A percentile compares a stretch with the other conserved stretches of the same genome.
These are phyloP conservation scores for Alternaria triticina DNA, from an alignment of 2,329 filamentous ascomycete genomes.

Conservation along the genomic window DNA sequence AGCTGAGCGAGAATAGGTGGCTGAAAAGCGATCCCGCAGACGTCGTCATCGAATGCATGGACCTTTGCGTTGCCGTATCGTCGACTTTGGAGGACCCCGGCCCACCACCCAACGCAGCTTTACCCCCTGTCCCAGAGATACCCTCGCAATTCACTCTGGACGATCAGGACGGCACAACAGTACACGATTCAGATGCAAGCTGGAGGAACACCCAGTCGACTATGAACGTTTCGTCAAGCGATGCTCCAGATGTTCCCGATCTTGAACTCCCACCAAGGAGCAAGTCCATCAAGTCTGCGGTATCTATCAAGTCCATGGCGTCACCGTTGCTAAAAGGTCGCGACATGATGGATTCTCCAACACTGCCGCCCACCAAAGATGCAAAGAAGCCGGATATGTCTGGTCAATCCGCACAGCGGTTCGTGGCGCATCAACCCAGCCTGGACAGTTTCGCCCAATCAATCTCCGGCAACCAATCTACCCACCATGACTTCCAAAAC, in stretches of 20 bases:
- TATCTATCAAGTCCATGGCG: constrained; percentile 52
- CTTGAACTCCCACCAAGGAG: constrained; percentile 28
- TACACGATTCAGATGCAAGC: constrained; percentile 48
- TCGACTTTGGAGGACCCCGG: constrained; percentile 53
- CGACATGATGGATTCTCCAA: constrained; percentile 66
- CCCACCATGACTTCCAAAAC: constrained; percentile 39
- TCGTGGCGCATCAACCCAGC: constrained; percentile 33
- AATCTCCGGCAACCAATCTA: constrained; percentile 31
- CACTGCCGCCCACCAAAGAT: constrained; percentile 58
- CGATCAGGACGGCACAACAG: constrained; percentile 36
- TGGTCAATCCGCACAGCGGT: constrained; percentile 27
- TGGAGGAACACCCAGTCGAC: constrained; percentile 64
- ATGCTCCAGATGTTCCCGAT: constrained; percentile 28
- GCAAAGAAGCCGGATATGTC: constrained; percentile 31
- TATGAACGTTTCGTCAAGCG: constrained; percentile 45
- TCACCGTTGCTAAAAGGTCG: constrained; percentile 53
- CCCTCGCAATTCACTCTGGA: constrained; percentile 44
- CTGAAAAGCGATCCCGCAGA: constrained; percentile 80
- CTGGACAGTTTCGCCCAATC: constrained; percentile 44
- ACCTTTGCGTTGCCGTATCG: constrained; percentile 62
- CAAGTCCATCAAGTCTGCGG: constrained; percentile 50
- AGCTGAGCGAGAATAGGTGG: constrained; percentile 80
- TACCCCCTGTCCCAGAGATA: constrained; percentile 51
- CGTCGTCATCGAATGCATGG: constrained; percentile 80
- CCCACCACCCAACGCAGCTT: constrained; percentile 54